These are phyloP conservation scores for Chrysosporium keratinophilum DNA, from an alignment of 2,329 filamentous ascomycete genomes.

Conservation along the genomic window DNA sequence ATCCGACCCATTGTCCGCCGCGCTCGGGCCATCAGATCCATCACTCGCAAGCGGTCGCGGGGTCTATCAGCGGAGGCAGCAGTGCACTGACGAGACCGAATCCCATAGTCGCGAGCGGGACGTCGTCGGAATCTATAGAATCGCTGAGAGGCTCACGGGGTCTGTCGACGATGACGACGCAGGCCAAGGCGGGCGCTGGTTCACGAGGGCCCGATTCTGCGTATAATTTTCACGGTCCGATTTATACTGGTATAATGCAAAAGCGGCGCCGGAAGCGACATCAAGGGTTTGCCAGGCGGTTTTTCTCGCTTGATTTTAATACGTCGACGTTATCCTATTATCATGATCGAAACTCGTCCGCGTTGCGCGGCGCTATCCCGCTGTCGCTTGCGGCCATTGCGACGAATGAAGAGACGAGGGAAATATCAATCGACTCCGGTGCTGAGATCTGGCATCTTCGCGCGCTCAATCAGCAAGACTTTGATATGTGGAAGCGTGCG, in stretches of 20 bases:
- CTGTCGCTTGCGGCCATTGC: conserved; percentile 83
- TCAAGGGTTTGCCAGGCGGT: conserved; percentile 83
- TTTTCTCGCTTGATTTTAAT: conserved; percentile 91
- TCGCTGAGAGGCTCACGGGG: conserved; percentile 35
- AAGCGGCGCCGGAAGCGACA: conserved; percentile 90
- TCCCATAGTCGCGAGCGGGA: conserved; percentile 34
- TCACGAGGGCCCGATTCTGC: conserved; percentile 22
- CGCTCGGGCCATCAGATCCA: conserved; percentile 36
- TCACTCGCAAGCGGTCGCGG: conserved; percentile 46
- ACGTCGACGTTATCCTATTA: conserved; percentile 95
- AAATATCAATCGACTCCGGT: conserved; percentile 93
- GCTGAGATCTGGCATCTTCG: conserved; percentile 94
- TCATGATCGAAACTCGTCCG: conserved; percentile 84
- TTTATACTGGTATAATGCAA: conserved; percentile 73
- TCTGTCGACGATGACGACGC: background rate
- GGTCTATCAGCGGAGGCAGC: background rate
- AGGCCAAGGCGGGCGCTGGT: conserved; percentile 9
- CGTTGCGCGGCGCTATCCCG: conserved; percentile 82
- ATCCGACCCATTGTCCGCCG: conserved; percentile 59
- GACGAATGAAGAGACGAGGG: conserved; percentile 73
- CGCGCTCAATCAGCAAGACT: conserved; percentile 72
- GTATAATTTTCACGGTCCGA: conserved; percentile 37
- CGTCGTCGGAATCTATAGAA: conserved; percentile 40
- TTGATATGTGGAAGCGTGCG: conserved; percentile 74
- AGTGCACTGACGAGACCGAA: conserved; percentile 19